These are phyloP conservation scores for Zasmidium citrigriseum DNA, from an alignment of 2,329 filamentous ascomycete species.

Conservation along the genomic window DNA sequence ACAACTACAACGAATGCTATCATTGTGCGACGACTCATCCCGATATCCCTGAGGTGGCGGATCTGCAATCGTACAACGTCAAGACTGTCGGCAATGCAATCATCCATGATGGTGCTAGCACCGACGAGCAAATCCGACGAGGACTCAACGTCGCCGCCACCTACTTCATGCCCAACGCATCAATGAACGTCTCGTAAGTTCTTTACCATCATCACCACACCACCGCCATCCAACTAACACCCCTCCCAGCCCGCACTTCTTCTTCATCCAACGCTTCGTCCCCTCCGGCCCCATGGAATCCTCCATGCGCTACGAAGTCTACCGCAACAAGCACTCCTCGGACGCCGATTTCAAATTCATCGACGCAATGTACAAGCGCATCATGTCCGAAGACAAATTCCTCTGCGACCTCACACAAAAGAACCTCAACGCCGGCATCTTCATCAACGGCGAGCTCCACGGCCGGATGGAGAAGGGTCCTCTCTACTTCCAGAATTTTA, in stretches of 20 bases:
- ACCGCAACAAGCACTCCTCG: slow-evolving; percentile 57
- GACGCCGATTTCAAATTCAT: slow-evolving; percentile 59
- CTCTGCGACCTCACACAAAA: slow-evolving; percentile 60
- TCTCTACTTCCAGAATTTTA: slow-evolving; percentile 54
- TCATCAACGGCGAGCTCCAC: slow-evolving; percentile 62
- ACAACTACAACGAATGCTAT: slow-evolving; percentile 68
- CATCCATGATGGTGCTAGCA: slow-evolving; percentile 47
- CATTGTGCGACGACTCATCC: slow-evolving; percentile 62
- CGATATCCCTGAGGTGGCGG: slow-evolving; percentile 56
- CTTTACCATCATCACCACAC: slow-evolving; percentile 35
- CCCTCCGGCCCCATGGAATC: slow-evolving; percentile 52
- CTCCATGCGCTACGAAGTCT: slow-evolving; percentile 62
- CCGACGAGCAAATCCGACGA: slow-evolving; percentile 47
- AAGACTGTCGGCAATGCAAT: slow-evolving; percentile 52
- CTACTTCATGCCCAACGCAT: slow-evolving; percentile 52
- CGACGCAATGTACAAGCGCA: slow-evolving; percentile 59
- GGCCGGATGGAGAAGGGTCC: slow-evolving; percentile 53
- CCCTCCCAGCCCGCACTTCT: slow-evolving; percentile 50
- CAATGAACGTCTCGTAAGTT: slow-evolving; percentile 46
- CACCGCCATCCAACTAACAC: slow-evolving; percentile 31
- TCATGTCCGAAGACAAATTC: slow-evolving; percentile 64
- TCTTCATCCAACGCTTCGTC: slow-evolving; percentile 63
- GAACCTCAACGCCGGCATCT: slow-evolving; percentile 61
- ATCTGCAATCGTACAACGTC: slow-evolving; percentile 56
- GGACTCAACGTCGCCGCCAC: slow-evolving; percentile 49